A percentile compares a stretch with the other conserved stretches of the same genome.
Conservation (phyloP, 306 rosid genomes). For the Lathyrus aphaca region DNA sequence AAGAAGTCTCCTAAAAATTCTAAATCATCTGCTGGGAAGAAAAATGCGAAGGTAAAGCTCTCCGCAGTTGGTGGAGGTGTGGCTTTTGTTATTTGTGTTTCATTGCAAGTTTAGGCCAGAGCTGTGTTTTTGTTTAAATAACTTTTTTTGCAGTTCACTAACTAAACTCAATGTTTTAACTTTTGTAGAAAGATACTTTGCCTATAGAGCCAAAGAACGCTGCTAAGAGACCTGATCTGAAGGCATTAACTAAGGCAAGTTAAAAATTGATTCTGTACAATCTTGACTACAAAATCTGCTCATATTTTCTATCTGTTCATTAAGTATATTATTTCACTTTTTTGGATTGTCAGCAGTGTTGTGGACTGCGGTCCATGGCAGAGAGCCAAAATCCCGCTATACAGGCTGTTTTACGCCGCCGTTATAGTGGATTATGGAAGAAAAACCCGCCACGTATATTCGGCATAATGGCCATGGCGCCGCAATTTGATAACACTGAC, state of each 20-base stretch:
- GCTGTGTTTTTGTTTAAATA: background rate
- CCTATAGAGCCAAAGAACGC: conserved; percentile 40
- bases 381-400: no score
- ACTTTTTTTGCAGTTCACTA: background rate
- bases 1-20: conserved; percentile 40
- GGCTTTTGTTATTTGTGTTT: conserved; percentile 3
- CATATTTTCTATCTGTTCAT: background rate
- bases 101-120: conserved; percentile 15
- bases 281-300: conserved; percentile 3
- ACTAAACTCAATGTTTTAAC: background rate
- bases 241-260: conserved; percentile 82
- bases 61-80: background rate
- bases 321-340: conserved; percentile 4
- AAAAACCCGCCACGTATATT: no score
- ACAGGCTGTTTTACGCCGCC: no score
- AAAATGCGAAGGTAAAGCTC: conserved; percentile 37
- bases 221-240: conserved; percentile 88
- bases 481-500: no score
- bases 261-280: conserved; percentile 10
- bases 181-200: conserved; percentile 45
- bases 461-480: no score
- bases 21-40: background rate
- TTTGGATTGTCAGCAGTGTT: background rate
- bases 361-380: no score
- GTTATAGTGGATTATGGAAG: no score